These are phyloP conservation scores for Gentiana dahurica DNA, from an alignment of 257 asterid genomes.

Conservation along the genomic window DNA sequence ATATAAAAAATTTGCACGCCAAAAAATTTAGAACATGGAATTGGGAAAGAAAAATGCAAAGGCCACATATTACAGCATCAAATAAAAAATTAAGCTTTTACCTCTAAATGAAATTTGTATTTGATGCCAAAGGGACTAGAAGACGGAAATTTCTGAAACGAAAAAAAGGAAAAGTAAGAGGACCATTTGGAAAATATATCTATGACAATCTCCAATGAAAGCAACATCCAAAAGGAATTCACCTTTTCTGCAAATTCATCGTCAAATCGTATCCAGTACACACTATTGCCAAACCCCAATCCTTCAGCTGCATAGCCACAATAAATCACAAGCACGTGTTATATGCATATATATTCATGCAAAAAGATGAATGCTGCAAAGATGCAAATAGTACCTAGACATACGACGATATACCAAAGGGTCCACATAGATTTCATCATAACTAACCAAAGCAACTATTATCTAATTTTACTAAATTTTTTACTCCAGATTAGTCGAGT, in stretches of 20 bases:
- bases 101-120: constrained; percentile 95
- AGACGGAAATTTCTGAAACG: constrained; percentile 68
- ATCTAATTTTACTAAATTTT: not conserved
- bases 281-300: constrained; percentile 80
- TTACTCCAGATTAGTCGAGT: not conserved
- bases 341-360: not conserved
- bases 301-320: constrained; percentile 70
- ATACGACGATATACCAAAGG: no score
- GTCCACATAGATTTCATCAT: not conserved
- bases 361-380: not conserved
- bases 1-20: no score
- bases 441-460: not conserved
- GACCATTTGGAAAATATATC: no score
- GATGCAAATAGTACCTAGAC: no score
- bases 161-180: constrained; percentile 1
- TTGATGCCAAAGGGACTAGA: constrained; percentile 89
- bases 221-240: constrained; percentile 3
- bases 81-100: constrained; percentile 3
- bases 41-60: not conserved
- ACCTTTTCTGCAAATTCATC: constrained; percentile 77
- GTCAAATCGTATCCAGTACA: constrained; percentile 75
- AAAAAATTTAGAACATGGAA: not conserved
- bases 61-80: not conserved
- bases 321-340: constrained; percentile 1
- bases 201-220: not conserved